Evolutionary conservation across 2,329 filamentous ascomycete species (phyloP).

Genomic region (Fusarium subglutinans): DNA sequence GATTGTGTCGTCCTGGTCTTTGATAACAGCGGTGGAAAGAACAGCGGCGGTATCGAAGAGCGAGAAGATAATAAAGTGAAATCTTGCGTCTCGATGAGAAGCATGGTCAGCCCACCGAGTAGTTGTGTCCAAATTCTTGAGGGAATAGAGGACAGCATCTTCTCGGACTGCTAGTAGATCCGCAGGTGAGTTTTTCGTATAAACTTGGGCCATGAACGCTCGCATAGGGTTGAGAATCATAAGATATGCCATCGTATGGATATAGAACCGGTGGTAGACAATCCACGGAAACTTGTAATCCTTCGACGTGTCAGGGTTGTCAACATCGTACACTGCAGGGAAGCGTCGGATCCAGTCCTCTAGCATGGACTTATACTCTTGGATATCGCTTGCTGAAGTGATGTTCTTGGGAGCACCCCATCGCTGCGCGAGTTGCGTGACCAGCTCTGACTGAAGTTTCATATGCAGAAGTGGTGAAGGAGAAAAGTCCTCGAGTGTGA

Average conservation of each 20-base stretch:
- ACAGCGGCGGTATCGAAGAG: constrained; percentile 62
- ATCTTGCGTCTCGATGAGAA: constrained; percentile 57
- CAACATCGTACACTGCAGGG: constrained; percentile 51
- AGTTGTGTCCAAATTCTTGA: constrained; percentile 53
- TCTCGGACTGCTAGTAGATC: constrained; percentile 50
- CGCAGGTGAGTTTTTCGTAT: constrained; percentile 37
- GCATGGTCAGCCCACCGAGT: constrained; percentile 54
- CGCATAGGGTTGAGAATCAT: constrained; percentile 59
- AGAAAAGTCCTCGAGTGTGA: constrained; percentile 45
- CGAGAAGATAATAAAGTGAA: constrained; percentile 61
- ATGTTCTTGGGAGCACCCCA: constrained; percentile 45
- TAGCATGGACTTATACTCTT: constrained; percentile 45
- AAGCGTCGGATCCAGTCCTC: constrained; percentile 55
- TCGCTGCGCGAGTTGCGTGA: constrained; percentile 39
- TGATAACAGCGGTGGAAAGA: constrained; percentile 60
- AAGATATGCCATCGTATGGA: constrained; percentile 56
- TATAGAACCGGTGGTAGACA: constrained; percentile 55
- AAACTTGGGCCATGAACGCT: constrained; percentile 53
- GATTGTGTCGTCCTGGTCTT: constrained; percentile 53
- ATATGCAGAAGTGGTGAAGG: constrained; percentile 48
- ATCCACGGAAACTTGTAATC: constrained; percentile 54
- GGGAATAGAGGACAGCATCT: constrained; percentile 53
- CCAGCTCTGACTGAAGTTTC: constrained; percentile 49
- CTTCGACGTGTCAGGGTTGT: constrained; percentile 51
- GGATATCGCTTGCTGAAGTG: constrained; percentile 40